Evolutionary conservation across 1,139 yeast genomes (phyloP).

Genomic region (Lodderomyces orthopsilosis): DNA sequence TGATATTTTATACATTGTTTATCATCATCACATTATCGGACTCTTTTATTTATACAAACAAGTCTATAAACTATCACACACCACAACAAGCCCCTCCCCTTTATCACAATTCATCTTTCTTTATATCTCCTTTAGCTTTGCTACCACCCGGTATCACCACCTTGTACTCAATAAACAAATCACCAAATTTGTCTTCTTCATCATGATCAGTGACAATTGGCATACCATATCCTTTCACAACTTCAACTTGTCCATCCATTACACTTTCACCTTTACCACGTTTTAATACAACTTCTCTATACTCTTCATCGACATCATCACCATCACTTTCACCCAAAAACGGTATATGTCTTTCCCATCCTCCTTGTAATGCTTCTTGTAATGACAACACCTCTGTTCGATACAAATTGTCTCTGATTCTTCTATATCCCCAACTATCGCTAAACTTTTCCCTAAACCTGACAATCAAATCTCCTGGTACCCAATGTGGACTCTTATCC

Average conservation of each 20-base stretch:
- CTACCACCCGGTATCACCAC: slow-evolving; percentile 48
- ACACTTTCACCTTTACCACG: slow-evolving; percentile 54
- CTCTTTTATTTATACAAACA: not conserved
- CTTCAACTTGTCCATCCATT: slow-evolving; percentile 67
- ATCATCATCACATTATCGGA: not conserved
- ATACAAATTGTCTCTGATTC: slow-evolving; percentile 71
- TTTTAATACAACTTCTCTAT: slow-evolving; percentile 33
- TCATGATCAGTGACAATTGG: slow-evolving; percentile 41
- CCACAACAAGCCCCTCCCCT: not conserved
- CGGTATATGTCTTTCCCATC: slow-evolving; percentile 68
- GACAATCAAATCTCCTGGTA: slow-evolving; percentile 75
- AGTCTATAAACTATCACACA: not conserved
- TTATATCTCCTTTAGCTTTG: not conserved
- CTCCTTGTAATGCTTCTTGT: slow-evolving; percentile 73
- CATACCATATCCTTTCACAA: slow-evolving; percentile 78
- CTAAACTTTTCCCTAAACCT: slow-evolving; percentile 52
- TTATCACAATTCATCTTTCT: slow-evolving; percentile 11
- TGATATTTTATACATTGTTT: no score
- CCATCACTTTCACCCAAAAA: slow-evolving; percentile 38
- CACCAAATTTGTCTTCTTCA: slow-evolving; percentile 61
- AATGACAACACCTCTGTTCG: slow-evolving; percentile 76
- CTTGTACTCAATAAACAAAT: slow-evolving; percentile 67
- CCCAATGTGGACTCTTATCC: slow-evolving; percentile 77
- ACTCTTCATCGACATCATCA: slow-evolving; percentile 5
- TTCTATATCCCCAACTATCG: slow-evolving; percentile 77